Evolutionary conservation across 768 basidiomycete genomes (phyloP).

Genomic region (Termitomyces sp.): DNA sequence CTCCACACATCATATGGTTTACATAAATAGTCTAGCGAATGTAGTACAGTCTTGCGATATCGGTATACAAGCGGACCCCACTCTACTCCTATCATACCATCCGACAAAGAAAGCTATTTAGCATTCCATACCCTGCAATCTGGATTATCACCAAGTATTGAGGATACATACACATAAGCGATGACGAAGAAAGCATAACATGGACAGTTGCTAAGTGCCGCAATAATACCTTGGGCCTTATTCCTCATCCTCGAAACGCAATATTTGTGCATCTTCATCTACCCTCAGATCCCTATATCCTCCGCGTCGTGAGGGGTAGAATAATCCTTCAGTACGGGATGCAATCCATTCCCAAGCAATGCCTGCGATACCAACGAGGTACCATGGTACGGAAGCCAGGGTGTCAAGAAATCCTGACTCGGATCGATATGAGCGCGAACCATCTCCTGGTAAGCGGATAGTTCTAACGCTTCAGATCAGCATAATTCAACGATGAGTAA

Average conservation of each 20-base stretch:
- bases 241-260: slow-evolving; percentile 80
- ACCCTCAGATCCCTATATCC: slow-evolving; percentile 78
- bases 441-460: slow-evolving; percentile 71
- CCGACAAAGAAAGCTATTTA: background rate
- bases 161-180: background rate
- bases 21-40: background rate
- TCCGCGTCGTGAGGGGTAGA: slow-evolving; percentile 51
- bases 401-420: slow-evolving; percentile 55
- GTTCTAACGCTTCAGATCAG: slow-evolving; percentile 37
- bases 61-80: background rate
- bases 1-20: background rate
- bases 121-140: background rate
- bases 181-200: background rate
- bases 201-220: too few species aligned
- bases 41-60: background rate
- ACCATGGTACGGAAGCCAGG: slow-evolving; percentile 87
- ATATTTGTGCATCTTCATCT: slow-evolving; percentile 85
- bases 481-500: slow-evolving; percentile 1
- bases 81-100: background rate
- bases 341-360: slow-evolving; percentile 67
- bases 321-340: slow-evolving; percentile 37
- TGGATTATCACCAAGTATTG: background rate
- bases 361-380: slow-evolving; percentile 71
- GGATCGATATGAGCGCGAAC: slow-evolving; percentile 22
- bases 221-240: slow-evolving; percentile 11